Evolutionary conservation across 1,284 basidiomycete genomes (phyloP).

Genomic region (Pisolithus thermaeus): DNA sequence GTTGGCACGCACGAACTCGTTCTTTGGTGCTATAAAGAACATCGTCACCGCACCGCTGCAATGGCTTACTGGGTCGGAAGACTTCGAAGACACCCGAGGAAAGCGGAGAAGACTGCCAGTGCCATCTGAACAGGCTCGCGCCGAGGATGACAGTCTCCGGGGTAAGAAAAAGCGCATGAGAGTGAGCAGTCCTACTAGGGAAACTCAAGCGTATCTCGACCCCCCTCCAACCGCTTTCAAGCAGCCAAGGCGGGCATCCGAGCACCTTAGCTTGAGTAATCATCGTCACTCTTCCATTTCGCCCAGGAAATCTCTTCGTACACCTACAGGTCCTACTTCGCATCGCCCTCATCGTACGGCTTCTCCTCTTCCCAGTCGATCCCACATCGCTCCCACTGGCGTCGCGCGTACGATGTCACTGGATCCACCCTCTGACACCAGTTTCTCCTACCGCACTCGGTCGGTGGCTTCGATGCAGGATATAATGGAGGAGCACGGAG

Average conservation of each 20-base stretch:
- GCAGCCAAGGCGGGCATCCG: constrained; percentile 21
- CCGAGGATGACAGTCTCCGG: constrained; percentile 24
- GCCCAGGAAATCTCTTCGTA: constrained; percentile 23
- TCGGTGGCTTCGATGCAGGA: constrained; percentile 21
- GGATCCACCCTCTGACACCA: constrained; percentile 42
- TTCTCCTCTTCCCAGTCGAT: constrained; percentile 31
- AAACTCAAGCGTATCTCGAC: constrained; percentile 43
- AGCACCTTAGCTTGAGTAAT: neutral
- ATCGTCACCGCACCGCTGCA: constrained; percentile 58
- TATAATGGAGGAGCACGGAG: constrained; percentile 37
- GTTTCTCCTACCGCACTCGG: constrained; percentile 20
- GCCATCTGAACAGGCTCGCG: constrained; percentile 26
- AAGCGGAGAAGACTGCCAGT: constrained; percentile 43
- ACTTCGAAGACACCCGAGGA: constrained; percentile 41
- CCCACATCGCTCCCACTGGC: constrained; percentile 25
- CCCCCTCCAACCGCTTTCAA: constrained; percentile 44
- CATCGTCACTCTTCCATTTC: constrained; percentile 18
- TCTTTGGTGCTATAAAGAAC: constrained; percentile 55
- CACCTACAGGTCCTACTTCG: constrained; percentile 26
- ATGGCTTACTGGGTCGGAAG: constrained; percentile 50
- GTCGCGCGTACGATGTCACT: constrained; percentile 56
- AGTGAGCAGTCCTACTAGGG: constrained; percentile 41
- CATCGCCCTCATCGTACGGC: constrained; percentile 33
- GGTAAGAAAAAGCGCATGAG: constrained; percentile 49
- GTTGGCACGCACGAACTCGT: constrained; percentile 43